Evolutionary conservation across 2,329 filamentous ascomycete genomes (phyloP), one percentile per base, ranked within the genome.

Genomic region (Clarireedia paspali): DNA sequence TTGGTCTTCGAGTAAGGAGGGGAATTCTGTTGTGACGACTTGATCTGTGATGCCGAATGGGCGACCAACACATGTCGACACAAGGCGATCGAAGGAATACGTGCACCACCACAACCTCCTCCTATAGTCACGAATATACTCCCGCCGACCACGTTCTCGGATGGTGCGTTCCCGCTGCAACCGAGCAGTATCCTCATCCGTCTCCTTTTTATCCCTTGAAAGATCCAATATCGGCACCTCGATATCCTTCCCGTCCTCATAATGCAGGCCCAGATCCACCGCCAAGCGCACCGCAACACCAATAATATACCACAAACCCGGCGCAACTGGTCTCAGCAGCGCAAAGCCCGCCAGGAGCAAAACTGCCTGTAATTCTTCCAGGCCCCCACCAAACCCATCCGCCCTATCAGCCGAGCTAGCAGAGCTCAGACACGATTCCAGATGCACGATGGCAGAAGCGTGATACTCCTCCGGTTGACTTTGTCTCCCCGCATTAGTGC

Each of bases 31-130:
- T 14, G 92, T 97, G 65, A 97, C 89, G 60, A 95, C 89, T 69
- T 95, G 89, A 73, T 97, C 94, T n/a, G 88, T 91, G 60, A 97
- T 90, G 30, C 92, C 91, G 66, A 96, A 95, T 6, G 92, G 94
- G 55, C 92, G 80, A 39, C 92, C 92, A 26, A 97, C 92, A 64
- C 91, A 96, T 23, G 90, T 91, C 66, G 90, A 94, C 50, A 97
- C 92, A 5, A 97, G 83, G n/a, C 92, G 83, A 71, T 97, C 92
- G 55, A 97, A 83, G 5, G 89, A 92, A 72, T 97, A 97, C 1
- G 91, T 91, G 73, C 91, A 96, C 92, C 94, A 97, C 91, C 91
- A 97, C 14, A 97, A 76, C 34, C 92, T 82, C 56, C 92, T 81
- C 51, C 91, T 84, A 60, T 96, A 79, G 70, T 97, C 94, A 53